Base-by-base conservation (phyloP, 73 alveolate species). In the Uronychia binucleata region DNA sequence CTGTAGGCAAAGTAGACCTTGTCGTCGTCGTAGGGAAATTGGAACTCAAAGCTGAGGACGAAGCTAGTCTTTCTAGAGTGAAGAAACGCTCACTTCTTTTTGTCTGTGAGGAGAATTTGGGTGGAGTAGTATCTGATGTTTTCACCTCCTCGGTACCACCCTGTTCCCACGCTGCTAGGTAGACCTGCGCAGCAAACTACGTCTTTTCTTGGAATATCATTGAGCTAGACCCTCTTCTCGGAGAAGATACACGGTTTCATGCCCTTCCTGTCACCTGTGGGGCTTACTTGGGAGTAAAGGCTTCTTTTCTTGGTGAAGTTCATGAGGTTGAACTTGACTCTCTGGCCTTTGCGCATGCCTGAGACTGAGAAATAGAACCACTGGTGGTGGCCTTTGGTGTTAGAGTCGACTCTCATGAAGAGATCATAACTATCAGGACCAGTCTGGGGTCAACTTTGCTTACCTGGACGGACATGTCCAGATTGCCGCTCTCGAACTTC, bases 301-400 rank as follows among this genome's bases (percentile, higher is more conserved):
- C 67, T 46, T 46, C 84, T 91, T 29, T 81, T 82, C 79, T 96
- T 95, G 58, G 93, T 83, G 79, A 94, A 90, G 90, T 98, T 98
- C 80, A 93, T 90, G 28, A 98, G 97, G 59, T 89, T 92, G 74
- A 96, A 86, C 59, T 91, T 87, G 5, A 96, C 93, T 82, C 59
- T 87, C 74, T 88, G 88, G 28, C 91, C 91, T 81, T 83, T 86
- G 80, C 90, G 77, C 34, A 94, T 94, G 27, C 94, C 92, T 19
- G 94, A 79, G 1, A 98, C 97, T 32, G 95, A 85, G 82, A 97
- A 98, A 80, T 97, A 93, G 87, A 94, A 98, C 99, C 99, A 98
- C 81, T 95, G 97, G 29, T 87, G 90, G 91, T 97, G 96, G 25
- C 99, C 99, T 75, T 95, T 97, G 0, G 99, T 96, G 82, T 98